Percentiles rank a stretch among this genome's conserved stretches.
These are phyloP conservation scores for Trifolium dubium DNA, from an alignment of 306 rosid species.

Conservation along the genomic window DNA sequence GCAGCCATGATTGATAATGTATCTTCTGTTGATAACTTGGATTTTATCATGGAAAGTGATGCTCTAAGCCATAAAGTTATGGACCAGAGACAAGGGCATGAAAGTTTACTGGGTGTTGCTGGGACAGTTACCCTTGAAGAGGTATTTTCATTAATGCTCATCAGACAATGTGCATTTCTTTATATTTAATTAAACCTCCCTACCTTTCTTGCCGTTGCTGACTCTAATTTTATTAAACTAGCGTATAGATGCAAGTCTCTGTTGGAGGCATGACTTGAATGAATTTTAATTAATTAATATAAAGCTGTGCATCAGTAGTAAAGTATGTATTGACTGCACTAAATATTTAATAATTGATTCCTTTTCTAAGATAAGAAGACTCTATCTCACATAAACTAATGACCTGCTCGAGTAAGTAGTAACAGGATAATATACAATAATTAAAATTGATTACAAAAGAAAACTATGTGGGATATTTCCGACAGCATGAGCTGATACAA, in stretches of 20 bases:
- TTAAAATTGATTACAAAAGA: background rate
- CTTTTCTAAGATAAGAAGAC: conserved; percentile 5
- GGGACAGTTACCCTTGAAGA: conserved; percentile 94
- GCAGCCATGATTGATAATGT: conserved; percentile 99
- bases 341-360: background rate
- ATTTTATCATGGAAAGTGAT: conserved; percentile 98
- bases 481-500: conserved; percentile 26
- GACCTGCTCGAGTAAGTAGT: background rate
- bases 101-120: conserved; percentile 88
- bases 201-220: conserved; percentile 21
- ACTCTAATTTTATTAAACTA: background rate
- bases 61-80: conserved; percentile 93
- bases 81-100: conserved; percentile 99
- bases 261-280: conserved; percentile 20
- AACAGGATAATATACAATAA: background rate
- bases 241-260: conserved; percentile 9
- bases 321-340: background rate
- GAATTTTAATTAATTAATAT: background rate
- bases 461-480: background rate
- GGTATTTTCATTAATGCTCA: conserved; percentile 53
- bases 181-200: background rate
- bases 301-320: conserved; percentile 1
- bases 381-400: background rate
- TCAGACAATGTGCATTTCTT: conserved; percentile 29
- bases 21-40: conserved; percentile 98